Conservation (phyloP, 768 basidiomycete genomes). For the Cubamyces sp. region DNA sequence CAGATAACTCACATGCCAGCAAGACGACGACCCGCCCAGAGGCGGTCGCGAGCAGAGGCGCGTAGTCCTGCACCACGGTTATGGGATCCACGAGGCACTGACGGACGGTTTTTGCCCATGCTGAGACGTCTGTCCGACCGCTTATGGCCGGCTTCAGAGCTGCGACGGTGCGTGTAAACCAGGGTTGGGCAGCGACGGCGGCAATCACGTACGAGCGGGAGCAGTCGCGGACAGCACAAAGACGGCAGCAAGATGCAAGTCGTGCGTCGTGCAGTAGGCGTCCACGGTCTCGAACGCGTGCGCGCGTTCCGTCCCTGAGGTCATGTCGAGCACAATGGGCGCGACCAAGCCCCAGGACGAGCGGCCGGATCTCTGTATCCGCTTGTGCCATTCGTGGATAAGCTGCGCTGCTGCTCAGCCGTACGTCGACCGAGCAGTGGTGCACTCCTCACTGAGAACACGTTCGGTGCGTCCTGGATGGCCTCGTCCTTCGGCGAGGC, state of each 20-base stretch:
- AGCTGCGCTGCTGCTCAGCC: slow-evolving; percentile 28
- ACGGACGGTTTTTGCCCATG: slow-evolving; percentile 27
- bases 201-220: slow-evolving; percentile 17
- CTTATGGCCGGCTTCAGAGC: slow-evolving; percentile 3
- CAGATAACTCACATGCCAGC: slow-evolving; percentile 27
- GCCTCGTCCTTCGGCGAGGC: background rate
- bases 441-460: slow-evolving; percentile 33
- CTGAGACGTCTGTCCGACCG: slow-evolving; percentile 21
- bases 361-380: slow-evolving; percentile 34
- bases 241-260: slow-evolving; percentile 35
- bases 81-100: slow-evolving; percentile 33
- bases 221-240: slow-evolving; percentile 31
- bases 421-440: background rate
- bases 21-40: slow-evolving; percentile 38
- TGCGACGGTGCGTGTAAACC: slow-evolving; percentile 13
- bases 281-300: slow-evolving; percentile 37
- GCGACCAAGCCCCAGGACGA: slow-evolving; percentile 38
- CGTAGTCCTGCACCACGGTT: slow-evolving; percentile 35
- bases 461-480: slow-evolving; percentile 22
- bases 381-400: slow-evolving; percentile 39
- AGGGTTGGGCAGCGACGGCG: slow-evolving; percentile 7
- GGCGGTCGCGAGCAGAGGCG: slow-evolving; percentile 32
- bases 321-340: slow-evolving; percentile 36
- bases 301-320: slow-evolving; percentile 34
- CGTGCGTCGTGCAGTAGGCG: slow-evolving; percentile 36